phyloP scores from a whole-genome alignment of 345 rosid species.

The Cardamine occulta region DNA sequence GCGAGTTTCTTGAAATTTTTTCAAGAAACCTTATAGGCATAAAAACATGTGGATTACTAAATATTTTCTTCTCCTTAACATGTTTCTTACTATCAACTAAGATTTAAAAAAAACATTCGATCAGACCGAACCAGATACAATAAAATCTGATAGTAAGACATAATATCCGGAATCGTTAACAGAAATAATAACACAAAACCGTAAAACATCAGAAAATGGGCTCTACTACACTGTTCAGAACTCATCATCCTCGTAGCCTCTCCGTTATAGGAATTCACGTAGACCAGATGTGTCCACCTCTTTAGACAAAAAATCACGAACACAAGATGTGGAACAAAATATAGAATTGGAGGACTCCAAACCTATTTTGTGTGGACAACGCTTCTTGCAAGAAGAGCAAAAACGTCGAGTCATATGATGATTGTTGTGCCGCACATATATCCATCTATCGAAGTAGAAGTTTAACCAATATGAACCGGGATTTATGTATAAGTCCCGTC shows the following conservation, averaged over 20 bases:
- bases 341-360: neutral
- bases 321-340: conserved; percentile 12
- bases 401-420: conserved; percentile 10
- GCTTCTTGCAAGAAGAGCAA: conserved; percentile 18
- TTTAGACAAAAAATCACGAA: neutral
- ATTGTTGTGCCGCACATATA: neutral
- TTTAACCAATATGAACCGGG: neutral
- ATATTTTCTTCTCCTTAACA: too few species aligned
- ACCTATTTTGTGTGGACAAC: conserved; percentile 11
- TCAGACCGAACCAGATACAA: too few species aligned
- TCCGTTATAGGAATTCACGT: neutral
- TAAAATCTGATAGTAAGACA: too few species aligned
- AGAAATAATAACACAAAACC: too few species aligned
- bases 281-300: neutral
- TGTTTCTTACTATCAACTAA: too few species aligned
- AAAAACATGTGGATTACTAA: too few species aligned
- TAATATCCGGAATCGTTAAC: too few species aligned
- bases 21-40: too few species aligned
- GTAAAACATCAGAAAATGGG: too few species aligned
- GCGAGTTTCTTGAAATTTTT: too few species aligned
- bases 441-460: neutral
- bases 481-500: neutral
- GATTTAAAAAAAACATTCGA: too few species aligned
- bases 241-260: neutral
- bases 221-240: neutral